Base-by-base conservation (phyloP, 345 rosid genomes). In the Salix viminalis region DNA sequence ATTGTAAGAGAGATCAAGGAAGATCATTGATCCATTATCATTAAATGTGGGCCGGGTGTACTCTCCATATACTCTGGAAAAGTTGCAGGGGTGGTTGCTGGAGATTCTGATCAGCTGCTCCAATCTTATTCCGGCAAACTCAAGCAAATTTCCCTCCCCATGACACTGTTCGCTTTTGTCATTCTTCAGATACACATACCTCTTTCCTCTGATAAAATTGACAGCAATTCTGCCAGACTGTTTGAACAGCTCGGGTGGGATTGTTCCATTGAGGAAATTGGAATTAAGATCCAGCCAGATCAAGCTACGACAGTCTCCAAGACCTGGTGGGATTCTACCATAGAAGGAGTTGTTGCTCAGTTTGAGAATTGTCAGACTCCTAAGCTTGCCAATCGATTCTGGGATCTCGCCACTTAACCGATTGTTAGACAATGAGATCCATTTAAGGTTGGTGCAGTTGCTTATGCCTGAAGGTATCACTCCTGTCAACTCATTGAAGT, bases 221-320 rank as follows among this genome's bases (percentile, higher is more conserved):
- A 84, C 98, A 0, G 89, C 91, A 30, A 96, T 89, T 64, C 85
- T 90, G 50, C 98, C 99, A 2, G 99, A 96, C 42, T 92, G 97
- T 75, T 87, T 90, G 83, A 94, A 96, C 86, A 96, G 80, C 65
- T 83, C 90, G 0, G 90, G 84, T 4, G 99, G 99, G 79, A 96
- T 94, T 5, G 89, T 81, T 10, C 97, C 98, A 72, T 69, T 86
- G 77, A 96, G 86, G 21, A 0, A 19, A 83, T 96, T 96, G 72
- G 93, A 86, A 73, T 96, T 96, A 61, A 96, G 91, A 85, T 94
- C 99, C 73, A 96, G 77, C 99, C 99, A 96, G 65, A 96, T 89
- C 83, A 96, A 83, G 89, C 99, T 96, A 23, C 84, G 76, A 68
- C 95, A 90, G 32, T 96, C 93, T 1, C 99, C 99, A 4, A 96